These are phyloP conservation scores for Neopestalotiopsis clavispora DNA, from an alignment of 2,329 filamentous ascomycete species.

Conservation along the genomic window DNA sequence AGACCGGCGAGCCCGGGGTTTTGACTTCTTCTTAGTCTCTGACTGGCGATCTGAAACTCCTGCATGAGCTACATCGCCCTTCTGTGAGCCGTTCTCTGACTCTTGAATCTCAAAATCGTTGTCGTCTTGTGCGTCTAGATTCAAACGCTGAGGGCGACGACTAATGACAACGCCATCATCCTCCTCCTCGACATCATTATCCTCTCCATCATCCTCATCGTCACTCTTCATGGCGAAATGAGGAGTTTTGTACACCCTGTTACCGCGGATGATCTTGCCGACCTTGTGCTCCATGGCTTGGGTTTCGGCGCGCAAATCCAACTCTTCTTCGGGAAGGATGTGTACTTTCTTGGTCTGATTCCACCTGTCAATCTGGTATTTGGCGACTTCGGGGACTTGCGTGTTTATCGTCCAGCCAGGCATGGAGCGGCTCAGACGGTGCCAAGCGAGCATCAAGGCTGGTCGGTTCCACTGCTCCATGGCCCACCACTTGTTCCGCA, in stretches of 20 bases:
- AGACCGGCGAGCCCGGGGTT: background rate
- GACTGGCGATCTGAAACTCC: background rate
- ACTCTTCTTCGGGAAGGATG: conserved; percentile 25
- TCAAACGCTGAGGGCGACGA: background rate
- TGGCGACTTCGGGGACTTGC: conserved; percentile 29
- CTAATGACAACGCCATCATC: background rate
- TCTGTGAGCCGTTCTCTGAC: conserved; percentile 23
- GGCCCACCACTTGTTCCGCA: conserved; percentile 20
- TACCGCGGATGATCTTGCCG: conserved; percentile 25
- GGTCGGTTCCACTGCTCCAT: conserved; percentile 28
- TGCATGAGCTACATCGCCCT: background rate
- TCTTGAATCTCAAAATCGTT: conserved; percentile 23
- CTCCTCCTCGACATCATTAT: conserved; percentile 27
- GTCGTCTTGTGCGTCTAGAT: conserved; percentile 1
- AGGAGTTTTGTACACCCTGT: conserved; percentile 24
- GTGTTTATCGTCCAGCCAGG: conserved; percentile 26
- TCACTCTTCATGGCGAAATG: conserved; percentile 25
- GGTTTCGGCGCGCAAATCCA: conserved; percentile 30
- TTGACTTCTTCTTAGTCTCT: background rate
- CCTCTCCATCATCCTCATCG: conserved; percentile 27
- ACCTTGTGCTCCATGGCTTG: conserved; percentile 30
- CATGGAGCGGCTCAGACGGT: conserved; percentile 29
- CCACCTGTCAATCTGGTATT: conserved; percentile 27
- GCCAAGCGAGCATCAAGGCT: conserved; percentile 35
- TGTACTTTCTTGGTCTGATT: conserved; percentile 27